A percentile compares a stretch with the other conserved stretches of the same genome.
These are phyloP conservation scores for Sphaerostilbella broomeana DNA, from an alignment of 2,329 filamentous ascomycete genomes.

Conservation along the genomic window DNA sequence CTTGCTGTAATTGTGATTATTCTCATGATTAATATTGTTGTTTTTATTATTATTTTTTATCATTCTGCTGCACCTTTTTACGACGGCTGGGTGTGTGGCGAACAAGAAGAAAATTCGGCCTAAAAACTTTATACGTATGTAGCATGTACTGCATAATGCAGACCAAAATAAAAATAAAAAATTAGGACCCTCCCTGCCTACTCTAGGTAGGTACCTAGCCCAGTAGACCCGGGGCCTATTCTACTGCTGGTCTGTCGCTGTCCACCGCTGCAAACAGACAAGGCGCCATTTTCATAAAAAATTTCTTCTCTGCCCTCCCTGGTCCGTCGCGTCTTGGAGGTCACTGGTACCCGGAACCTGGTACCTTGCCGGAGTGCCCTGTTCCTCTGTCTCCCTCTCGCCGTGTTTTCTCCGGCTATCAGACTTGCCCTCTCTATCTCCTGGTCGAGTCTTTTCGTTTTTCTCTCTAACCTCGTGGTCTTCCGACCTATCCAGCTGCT, in stretches of 20 bases:
- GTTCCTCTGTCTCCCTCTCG: constrained; percentile 12
- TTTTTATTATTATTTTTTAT: constrained; percentile 1
- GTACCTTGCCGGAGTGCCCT: constrained; percentile 11
- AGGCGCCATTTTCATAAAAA: constrained; percentile 1
- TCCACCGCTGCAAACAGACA: not conserved
- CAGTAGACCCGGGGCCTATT: too few relatives aligned
- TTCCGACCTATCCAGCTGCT: not conserved
- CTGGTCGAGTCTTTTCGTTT: constrained; percentile 6
- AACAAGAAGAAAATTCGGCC: constrained; percentile 4
- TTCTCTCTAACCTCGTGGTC: not conserved
- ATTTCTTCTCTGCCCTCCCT: not conserved
- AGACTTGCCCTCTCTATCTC: constrained; percentile 19
- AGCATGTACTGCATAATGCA: too few relatives aligned
- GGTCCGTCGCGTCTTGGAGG: constrained; percentile 4
- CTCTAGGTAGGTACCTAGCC: too few relatives aligned
- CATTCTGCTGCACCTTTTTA: not conserved
- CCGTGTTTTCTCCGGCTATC: constrained; percentile 20
- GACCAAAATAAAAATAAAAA: too few relatives aligned
- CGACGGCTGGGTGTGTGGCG: constrained; percentile 1
- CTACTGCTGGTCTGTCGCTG: too few relatives aligned
- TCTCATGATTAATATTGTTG: not conserved
- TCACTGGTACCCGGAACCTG: constrained; percentile 1
- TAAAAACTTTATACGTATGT: constrained; percentile 7
- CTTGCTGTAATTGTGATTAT: not conserved
- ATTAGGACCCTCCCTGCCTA: too few relatives aligned